Percentiles rank a stretch among this genome's conserved stretches.
Conservation (phyloP, 192 early-diverging fungal species). For the Umbelopsis sp. region DNA sequence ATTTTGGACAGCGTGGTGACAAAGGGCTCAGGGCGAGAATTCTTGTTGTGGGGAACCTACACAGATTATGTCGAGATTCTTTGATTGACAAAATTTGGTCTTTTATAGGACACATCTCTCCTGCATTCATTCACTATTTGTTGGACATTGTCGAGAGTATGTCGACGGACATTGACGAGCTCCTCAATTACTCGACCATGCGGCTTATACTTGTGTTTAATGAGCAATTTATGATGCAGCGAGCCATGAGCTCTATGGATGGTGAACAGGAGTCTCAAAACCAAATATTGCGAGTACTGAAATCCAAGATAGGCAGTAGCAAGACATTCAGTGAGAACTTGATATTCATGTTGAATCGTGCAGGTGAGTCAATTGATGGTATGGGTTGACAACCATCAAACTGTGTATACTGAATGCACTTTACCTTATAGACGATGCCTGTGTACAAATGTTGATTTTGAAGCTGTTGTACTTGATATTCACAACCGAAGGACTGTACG, state of each 20-base stretch:
- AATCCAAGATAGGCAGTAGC: slow-evolving; percentile 55
- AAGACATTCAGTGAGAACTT: slow-evolving; percentile 89
- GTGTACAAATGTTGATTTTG: slow-evolving; percentile 60
- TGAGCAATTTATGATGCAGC: slow-evolving; percentile 67
- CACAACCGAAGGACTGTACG: slow-evolving; percentile 55
- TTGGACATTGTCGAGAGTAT: slow-evolving; percentile 64
- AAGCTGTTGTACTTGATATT: slow-evolving; percentile 77
- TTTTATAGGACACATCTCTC: slow-evolving; percentile 49
- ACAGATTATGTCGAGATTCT: too few species aligned
- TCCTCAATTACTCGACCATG: slow-evolving; percentile 58
- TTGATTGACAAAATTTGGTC: neutral
- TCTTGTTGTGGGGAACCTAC: too few species aligned
- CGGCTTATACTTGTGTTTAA: slow-evolving; percentile 63
- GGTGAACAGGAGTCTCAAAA: slow-evolving; percentile 48
- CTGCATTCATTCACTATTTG: slow-evolving; percentile 50
- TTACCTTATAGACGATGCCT: slow-evolving; percentile 47
- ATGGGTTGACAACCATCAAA: neutral
- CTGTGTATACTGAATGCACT: neutral
- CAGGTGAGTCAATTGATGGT: slow-evolving; percentile 52
- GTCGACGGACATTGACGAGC: slow-evolving; percentile 53
- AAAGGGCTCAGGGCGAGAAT: too few species aligned
- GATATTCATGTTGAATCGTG: slow-evolving; percentile 91
- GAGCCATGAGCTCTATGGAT: slow-evolving; percentile 24
- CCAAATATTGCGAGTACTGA: slow-evolving; percentile 53
- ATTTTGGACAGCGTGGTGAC: neutral